phyloP scores from a whole-genome alignment of 2,329 filamentous ascomycete species.

The Xylariaceae sp. region DNA sequence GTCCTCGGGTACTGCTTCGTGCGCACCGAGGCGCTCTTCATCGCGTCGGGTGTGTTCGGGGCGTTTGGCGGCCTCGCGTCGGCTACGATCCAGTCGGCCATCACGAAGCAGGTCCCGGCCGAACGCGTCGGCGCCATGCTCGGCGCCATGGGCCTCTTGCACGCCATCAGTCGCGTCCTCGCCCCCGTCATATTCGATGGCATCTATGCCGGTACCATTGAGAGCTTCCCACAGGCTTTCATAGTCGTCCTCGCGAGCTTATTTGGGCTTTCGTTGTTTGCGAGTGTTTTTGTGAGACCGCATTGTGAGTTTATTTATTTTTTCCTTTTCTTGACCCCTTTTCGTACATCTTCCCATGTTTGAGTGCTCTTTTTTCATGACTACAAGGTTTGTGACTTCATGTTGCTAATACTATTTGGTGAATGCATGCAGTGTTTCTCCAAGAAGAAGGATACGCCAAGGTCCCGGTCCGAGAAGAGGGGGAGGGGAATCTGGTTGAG shows the following conservation, averaged over 20 bases:
- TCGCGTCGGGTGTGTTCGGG: slow-evolving; percentile 65
- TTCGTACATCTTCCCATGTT: slow-evolving; percentile 4
- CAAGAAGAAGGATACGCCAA: slow-evolving; percentile 23
- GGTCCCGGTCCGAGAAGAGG: slow-evolving; percentile 18
- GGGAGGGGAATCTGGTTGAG: slow-evolving; percentile 9
- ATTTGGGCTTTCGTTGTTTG: slow-evolving; percentile 60
- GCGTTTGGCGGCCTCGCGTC: slow-evolving; percentile 78
- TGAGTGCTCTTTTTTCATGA: no score
- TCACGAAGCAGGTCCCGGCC: slow-evolving; percentile 86
- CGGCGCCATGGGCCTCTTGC: slow-evolving; percentile 79
- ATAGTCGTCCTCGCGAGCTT: slow-evolving; percentile 68
- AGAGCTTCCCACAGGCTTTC: slow-evolving; percentile 70
- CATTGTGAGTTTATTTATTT: slow-evolving; percentile 54
- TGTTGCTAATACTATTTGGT: no score
- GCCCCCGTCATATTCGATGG: slow-evolving; percentile 80
- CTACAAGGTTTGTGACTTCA: no score
- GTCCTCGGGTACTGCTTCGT: slow-evolving; percentile 69
- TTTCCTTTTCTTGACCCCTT: neutral
- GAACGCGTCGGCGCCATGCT: slow-evolving; percentile 82
- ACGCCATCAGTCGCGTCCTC: slow-evolving; percentile 73
- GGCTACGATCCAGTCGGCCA: slow-evolving; percentile 73
- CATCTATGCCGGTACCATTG: slow-evolving; percentile 78
- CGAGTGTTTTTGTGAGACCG: slow-evolving; percentile 66
- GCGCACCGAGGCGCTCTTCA: slow-evolving; percentile 58
- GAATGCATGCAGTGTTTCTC: slow-evolving; percentile 29